Base-by-base conservation (phyloP, 2,329 filamentous ascomycete genomes). In the Stagonosporopsis tanaceti region DNA sequence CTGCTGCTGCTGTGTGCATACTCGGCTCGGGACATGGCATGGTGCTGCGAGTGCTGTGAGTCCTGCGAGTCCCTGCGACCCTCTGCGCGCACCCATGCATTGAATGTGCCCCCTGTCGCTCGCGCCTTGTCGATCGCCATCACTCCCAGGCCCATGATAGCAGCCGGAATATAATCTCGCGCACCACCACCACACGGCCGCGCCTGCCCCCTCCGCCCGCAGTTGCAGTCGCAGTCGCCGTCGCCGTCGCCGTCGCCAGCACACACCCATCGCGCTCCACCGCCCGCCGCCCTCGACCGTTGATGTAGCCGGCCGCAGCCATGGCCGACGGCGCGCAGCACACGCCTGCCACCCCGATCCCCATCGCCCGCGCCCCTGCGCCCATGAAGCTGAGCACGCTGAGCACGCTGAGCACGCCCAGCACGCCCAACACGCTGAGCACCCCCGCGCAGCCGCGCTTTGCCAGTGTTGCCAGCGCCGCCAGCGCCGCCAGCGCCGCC, bases 401-500 rank as follows among this genome's bases (percentile, higher is more conserved):
- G 30, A 32, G 12, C 62, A 74, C 74, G 64, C 68, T 64, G 11
- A 39, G 17, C 17, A 12, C n/a, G 17, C 37, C 11, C 7, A 32
- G 9, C n/a, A 11, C 37, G 59, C 37, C 11, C 6, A 32, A 9
- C n/a, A 11, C 37, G 59, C 65, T 74, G 50, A 58, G 63, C 40
- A 63, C 64, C 54, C 66, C 67, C 48, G 53, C 51, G 34, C 60
- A 67, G 53, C 67, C 69, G 24, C 72, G 64, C 38, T 37, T 68
- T 55, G 65, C 70, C 57, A 55, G 47, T 63, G 57, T 62, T 27
- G 25, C 25, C 25, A 27, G 25, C 25, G 8, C 8, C 25, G 25
- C 25, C 25, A 27, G 25, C 25, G 25, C 8, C 25, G 25, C 25
- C 25, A 27, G 25, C 25, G 25, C 25, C 40, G 87, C 90, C 63